Conservation (phyloP, 2,329 filamentous ascomycete species). For the Bipolaris zeicola region DNA sequence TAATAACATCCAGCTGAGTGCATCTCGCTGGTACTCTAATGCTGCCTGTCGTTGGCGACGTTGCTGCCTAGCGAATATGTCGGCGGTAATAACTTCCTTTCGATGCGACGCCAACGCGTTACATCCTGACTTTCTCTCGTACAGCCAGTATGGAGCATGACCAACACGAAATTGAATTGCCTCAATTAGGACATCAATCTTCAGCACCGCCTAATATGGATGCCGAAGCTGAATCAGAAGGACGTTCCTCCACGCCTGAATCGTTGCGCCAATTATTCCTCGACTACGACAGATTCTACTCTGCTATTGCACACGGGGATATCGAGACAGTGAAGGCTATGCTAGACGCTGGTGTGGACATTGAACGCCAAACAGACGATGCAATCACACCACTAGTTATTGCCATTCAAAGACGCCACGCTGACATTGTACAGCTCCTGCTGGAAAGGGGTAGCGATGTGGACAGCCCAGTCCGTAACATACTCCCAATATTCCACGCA, state of each 20-base stretch:
- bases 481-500: constrained; percentile 14
- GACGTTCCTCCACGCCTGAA: not conserved
- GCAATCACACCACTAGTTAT: not conserved
- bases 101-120: not conserved
- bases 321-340: not conserved
- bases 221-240: not conserved
- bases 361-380: not conserved
- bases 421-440: not conserved
- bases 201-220: not conserved
- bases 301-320: not conserved
- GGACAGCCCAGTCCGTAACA: not conserved
- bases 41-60: not conserved
- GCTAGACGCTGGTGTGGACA: not conserved
- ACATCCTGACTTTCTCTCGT: not conserved
- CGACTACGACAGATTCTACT: not conserved
- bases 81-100: not conserved
- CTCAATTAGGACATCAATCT: not conserved
- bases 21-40: not conserved
- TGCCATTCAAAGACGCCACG: not conserved
- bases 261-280: not conserved
- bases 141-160: not conserved
- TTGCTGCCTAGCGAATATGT: not conserved
- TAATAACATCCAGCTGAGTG: not conserved
- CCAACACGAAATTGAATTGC: no score
- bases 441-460: not conserved